A percentile compares a stretch with the other conserved stretches of the same genome.
Conservation (phyloP, 1,284 basidiomycete genomes). For the Ganoderma boninense region DNA sequence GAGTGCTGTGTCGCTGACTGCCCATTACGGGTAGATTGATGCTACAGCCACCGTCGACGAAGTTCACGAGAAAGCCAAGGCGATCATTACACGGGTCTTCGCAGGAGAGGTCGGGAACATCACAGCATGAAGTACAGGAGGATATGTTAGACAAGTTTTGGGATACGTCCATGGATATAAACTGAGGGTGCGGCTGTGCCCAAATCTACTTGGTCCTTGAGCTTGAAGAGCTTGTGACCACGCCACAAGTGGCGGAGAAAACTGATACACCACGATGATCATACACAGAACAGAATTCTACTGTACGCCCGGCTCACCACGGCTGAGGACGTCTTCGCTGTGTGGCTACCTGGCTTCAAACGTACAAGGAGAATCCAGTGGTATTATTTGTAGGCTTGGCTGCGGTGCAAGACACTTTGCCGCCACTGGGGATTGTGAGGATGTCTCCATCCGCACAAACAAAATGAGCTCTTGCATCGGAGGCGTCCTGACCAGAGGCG, state of each 20-base stretch:
- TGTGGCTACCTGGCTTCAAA: slow-evolving; percentile 28
- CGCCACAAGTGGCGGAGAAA: neutral
- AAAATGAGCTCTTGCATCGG: slow-evolving; percentile 66
- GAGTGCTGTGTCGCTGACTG: slow-evolving; percentile 13
- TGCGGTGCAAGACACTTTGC: slow-evolving; percentile 59
- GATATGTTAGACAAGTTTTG: slow-evolving; percentile 24
- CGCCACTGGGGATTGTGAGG: slow-evolving; percentile 61
- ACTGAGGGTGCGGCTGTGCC: slow-evolving; percentile 8
- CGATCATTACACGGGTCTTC: slow-evolving; percentile 57
- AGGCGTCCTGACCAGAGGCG: slow-evolving; percentile 51
- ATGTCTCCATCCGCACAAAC: slow-evolving; percentile 82
- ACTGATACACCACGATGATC: neutral
- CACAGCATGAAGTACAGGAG: slow-evolving; percentile 30
- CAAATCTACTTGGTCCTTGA: slow-evolving; percentile 14
- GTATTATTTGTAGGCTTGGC: slow-evolving; percentile 42
- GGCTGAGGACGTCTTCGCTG: slow-evolving; percentile 1
- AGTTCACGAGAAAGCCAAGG: slow-evolving; percentile 72
- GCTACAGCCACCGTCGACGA: slow-evolving; percentile 78
- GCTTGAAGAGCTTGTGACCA: neutral
- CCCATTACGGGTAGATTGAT: slow-evolving; percentile 66
- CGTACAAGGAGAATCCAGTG: slow-evolving; percentile 56
- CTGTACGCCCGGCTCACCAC: neutral
- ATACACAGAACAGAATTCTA: neutral
- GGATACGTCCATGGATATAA: slow-evolving; percentile 8
- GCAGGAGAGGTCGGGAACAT: slow-evolving; percentile 39